Evolutionary conservation across 257 asterid genomes (phyloP), one percentile per base, ranked within the genome.

Genomic region (Capsicum baccatum): DNA sequence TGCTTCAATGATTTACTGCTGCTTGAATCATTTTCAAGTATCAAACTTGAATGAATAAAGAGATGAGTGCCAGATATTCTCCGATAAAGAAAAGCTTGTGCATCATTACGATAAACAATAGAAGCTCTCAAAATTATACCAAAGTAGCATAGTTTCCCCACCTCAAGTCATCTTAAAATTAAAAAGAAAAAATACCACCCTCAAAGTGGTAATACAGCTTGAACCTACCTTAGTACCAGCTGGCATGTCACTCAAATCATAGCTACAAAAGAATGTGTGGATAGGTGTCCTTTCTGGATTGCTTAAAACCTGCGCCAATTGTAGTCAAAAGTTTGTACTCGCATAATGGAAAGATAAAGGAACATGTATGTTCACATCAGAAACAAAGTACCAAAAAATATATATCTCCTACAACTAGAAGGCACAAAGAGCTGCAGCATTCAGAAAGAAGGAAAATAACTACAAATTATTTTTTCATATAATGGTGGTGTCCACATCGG

Each of bases 221-320:
- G 16, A 42, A 87, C 87, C 33, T 89, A 94, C 99, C 97, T 95
- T 95, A 39, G 97, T 95, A 79, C 99, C 97, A 68, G 94, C 91
- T 26, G 99, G 99, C 99, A 95, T 95, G 89, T 95, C 99, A 83
- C 92, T 94, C 91, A 95, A 88, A 89, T 95, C 97, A 87, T 95
- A 95, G 91, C 89, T 92, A 85, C 97, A 94, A 83, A 95, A 91
- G 92, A 95, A 95, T 58, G 98, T 92, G 83, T 95, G 99, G 73
- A 95, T 85, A 3, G 99, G 99, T 80, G 99, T 94, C 87, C 95
- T 89, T 86, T 95, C 99, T 37, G 99, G 99, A 89, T 95, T 95
- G 92, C 99, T 95, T 68, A 95, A 90, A 67, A 95, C 97, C 98
- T 95, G 95, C 48, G 0, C 37, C 70, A 79, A 76, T 50, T 21